A percentile compares a stretch with the other conserved stretches of the same genome.
Conservation (phyloP, 2,329 filamentous ascomycete species). For the Aspergillus latus region DNA sequence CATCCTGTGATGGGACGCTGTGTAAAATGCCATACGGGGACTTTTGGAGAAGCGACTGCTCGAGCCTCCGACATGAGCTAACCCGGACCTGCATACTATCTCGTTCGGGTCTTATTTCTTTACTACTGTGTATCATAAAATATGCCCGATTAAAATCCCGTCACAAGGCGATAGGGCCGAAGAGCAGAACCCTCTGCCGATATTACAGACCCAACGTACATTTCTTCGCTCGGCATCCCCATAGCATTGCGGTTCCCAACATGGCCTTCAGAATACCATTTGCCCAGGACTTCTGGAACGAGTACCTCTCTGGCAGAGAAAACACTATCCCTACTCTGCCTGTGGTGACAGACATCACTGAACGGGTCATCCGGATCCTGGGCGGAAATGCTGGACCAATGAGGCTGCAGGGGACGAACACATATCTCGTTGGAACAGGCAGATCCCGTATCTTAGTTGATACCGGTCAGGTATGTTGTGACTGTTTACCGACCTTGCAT, state of each 20-base stretch:
- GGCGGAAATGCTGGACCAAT: slow-evolving; percentile 47
- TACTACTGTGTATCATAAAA: not conserved
- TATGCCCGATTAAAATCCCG: slow-evolving; percentile 13
- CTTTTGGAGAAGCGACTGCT: slow-evolving; percentile 2
- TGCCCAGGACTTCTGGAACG: slow-evolving; percentile 12
- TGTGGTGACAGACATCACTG: slow-evolving; percentile 41
- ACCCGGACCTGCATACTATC: not conserved
- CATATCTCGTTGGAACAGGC: slow-evolving; percentile 40
- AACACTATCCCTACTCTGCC: slow-evolving; percentile 34
- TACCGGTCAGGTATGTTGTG: slow-evolving; percentile 24
- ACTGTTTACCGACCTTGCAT: not conserved
- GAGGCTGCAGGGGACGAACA: slow-evolving; percentile 41
- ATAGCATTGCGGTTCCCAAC: too few species aligned
- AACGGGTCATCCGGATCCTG: slow-evolving; percentile 42
- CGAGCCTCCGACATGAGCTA: not conserved
- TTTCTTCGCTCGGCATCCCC: not conserved
- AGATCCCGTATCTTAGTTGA: slow-evolving; percentile 30
- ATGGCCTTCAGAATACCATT: slow-evolving; percentile 15
- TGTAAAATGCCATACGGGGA: slow-evolving; percentile 7
- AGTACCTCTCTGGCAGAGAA: slow-evolving; percentile 16
- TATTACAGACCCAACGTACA: not conserved
- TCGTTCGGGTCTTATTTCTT: slow-evolving; percentile 3
- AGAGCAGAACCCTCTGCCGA: not conserved
- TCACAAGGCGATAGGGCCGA: not conserved
- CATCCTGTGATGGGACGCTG: not conserved